Evolutionary conservation across 2,329 filamentous ascomycete species (phyloP).

Genomic region (Chaetomium sp.): DNA sequence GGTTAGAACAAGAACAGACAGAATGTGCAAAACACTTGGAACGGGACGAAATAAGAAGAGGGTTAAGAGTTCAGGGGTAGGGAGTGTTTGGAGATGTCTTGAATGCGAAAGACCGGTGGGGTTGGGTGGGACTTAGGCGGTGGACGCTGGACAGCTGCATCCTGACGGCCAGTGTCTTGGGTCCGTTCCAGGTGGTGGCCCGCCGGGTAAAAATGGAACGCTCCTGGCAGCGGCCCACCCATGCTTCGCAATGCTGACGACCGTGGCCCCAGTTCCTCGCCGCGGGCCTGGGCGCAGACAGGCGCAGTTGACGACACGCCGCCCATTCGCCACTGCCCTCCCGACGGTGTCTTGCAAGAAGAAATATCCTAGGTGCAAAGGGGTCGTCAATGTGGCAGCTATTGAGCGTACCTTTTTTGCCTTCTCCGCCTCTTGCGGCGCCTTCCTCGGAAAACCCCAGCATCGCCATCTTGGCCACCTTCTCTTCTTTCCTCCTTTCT

Average conservation of each 20-base stretch:
- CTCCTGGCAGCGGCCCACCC: conserved; percentile 4
- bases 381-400: neutral
- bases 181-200: conserved; percentile 25
- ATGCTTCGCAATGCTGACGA: conserved; percentile 26
- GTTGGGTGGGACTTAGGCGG: conserved; percentile 23
- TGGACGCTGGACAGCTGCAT: conserved; percentile 13
- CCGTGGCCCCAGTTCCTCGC: conserved; percentile 9
- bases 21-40: neutral
- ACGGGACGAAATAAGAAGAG: conserved; percentile 13
- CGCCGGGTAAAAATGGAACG: conserved; percentile 19
- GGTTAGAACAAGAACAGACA: conserved; percentile 14
- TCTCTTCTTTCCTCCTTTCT: neutral
- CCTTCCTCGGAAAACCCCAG: neutral
- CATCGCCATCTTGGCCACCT: conserved; percentile 1
- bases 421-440: neutral
- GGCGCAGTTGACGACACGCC: neutral
- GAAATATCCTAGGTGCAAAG: too few species aligned
- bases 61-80: conserved; percentile 20
- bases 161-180: conserved; percentile 30
- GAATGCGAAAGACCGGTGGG: conserved; percentile 21
- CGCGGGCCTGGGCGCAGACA: neutral
- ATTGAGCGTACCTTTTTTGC: conserved; percentile 10
- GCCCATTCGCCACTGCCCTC: conserved; percentile 3
- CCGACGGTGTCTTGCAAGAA: neutral
- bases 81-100: conserved; percentile 12